Evolutionary conservation across 352 stramenopile genomes (phyloP).

Genomic region (Bremia lactucae): DNA sequence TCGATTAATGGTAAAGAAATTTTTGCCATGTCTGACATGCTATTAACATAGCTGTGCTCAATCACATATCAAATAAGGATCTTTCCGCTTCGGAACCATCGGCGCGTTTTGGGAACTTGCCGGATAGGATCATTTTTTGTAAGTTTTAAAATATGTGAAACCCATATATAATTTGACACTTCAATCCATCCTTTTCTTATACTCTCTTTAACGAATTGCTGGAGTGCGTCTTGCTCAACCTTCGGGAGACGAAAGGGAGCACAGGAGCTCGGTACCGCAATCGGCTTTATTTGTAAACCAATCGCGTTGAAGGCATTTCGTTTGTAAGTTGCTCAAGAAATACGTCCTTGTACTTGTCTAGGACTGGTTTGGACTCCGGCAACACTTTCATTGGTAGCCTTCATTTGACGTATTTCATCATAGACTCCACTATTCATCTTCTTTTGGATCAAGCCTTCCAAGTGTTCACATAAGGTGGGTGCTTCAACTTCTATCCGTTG

Average conservation of each 20-base stretch:
- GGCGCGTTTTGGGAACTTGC: neutral
- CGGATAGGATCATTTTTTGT: neutral
- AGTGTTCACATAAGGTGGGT: no score
- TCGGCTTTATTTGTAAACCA: neutral
- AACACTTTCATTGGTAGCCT: no score
- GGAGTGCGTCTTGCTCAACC: neutral
- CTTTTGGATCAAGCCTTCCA: no score
- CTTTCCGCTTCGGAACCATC: neutral
- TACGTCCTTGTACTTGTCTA: no score
- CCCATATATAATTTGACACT: neutral
- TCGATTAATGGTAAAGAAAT: conserved; percentile 1
- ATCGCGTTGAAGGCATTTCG: no score
- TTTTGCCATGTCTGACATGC: neutral
- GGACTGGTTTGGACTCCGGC: no score
- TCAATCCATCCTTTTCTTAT: neutral
- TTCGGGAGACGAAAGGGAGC: neutral
- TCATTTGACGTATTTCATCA: no score
- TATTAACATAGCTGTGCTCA: neutral
- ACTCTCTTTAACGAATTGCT: neutral
- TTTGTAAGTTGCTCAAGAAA: no score
- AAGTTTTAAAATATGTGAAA: neutral
- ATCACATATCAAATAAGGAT: neutral
- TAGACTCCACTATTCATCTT: no score
- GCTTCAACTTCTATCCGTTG: no score
- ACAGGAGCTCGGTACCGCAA: neutral